phyloP scores from a whole-genome alignment of 2,329 filamentous ascomycete species.

The Xylariaceae sp. region DNA sequence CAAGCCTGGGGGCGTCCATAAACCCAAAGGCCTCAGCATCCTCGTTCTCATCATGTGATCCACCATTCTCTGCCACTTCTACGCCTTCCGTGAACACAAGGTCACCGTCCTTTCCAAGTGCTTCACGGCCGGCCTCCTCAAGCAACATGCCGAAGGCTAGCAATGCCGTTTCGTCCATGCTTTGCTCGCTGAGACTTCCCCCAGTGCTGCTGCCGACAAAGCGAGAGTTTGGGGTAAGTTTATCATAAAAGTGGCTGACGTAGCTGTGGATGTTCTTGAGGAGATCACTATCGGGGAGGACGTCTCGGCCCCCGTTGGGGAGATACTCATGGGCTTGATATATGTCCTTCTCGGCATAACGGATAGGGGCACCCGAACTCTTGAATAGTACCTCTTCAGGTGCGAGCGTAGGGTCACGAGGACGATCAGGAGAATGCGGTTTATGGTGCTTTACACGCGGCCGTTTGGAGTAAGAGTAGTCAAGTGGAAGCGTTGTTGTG shows the following conservation, averaged over 20 bases:
- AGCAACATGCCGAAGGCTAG: constrained; percentile 70
- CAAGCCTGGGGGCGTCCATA: constrained; percentile 21
- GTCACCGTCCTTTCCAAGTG: constrained; percentile 62
- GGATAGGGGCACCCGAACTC: constrained; percentile 57
- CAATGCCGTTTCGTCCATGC: constrained; percentile 75
- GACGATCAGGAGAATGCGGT: constrained; percentile 23
- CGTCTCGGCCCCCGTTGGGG: constrained; percentile 40
- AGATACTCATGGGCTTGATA: constrained; percentile 63
- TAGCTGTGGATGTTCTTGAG: constrained; percentile 67
- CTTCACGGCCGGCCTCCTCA: constrained; percentile 62
- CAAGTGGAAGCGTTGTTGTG: constrained; percentile 31
- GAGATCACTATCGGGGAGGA: constrained; percentile 65
- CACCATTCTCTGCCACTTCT: constrained; percentile 24
- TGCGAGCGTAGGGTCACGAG: constrained; percentile 43
- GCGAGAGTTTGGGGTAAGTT: constrained; percentile 29
- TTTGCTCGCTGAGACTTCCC: constrained; percentile 46
- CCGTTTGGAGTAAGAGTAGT: constrained; percentile 21
- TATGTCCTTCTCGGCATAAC: constrained; percentile 67
- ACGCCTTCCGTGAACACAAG: constrained; percentile 64
- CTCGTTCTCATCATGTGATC: constrained; percentile 7
- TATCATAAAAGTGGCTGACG: constrained; percentile 60
- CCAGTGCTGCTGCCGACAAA: not conserved
- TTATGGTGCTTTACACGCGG: constrained; percentile 16
- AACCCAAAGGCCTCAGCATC: constrained; percentile 26
- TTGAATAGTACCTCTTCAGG: constrained; percentile 71